These are phyloP conservation scores for Tetramitus jugosus DNA, from an alignment of 208 protist genomes.

Conservation along the genomic window DNA sequence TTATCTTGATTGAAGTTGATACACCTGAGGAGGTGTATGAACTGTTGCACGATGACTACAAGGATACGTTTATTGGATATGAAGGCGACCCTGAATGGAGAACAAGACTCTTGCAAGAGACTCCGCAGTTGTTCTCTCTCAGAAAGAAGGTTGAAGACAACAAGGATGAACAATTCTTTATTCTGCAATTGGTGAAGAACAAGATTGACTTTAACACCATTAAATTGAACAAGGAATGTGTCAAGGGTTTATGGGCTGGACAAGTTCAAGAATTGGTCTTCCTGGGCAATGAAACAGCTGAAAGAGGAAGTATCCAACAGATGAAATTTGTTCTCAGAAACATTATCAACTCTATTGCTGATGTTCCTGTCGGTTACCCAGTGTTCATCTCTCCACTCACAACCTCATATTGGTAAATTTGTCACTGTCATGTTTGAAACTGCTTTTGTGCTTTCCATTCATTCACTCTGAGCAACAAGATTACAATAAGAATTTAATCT, in stretches of 20 bases:
- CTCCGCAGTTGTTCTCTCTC: not conserved
- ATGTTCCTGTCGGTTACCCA: constrained; percentile 14
- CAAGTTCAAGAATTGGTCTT: constrained; percentile 6
- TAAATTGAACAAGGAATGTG: constrained; percentile 16
- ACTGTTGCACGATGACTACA: not conserved
- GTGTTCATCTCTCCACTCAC: not conserved
- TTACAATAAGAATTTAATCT: too few relatives aligned
- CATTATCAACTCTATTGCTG: not conserved
- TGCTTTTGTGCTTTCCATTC: too few relatives aligned
- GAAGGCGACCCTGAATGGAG: constrained; percentile 7
- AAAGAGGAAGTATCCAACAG: constrained; percentile 8
- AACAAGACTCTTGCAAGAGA: not conserved
- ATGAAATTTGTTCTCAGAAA: not conserved
- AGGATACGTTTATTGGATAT: not conserved
- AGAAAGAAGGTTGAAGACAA: not conserved
- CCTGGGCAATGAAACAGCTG: not conserved
- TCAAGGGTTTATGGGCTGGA: not conserved
- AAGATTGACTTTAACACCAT: not conserved
- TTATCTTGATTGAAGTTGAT: not conserved
- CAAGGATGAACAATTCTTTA: not conserved
- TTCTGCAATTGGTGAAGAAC: not conserved
- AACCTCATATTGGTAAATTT: constrained; percentile 14
- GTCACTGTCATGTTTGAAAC: too few relatives aligned
- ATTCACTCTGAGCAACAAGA: too few relatives aligned
- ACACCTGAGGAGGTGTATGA: not conserved